phyloP scores from a whole-genome alignment of 176 grass and related monocot species.

The barley (Hordeum vulgare) region MorexV3_pseudomolecules_assembly NC_058521.1:546451900-546452399 shows the following conservation, averaged over 20 bases:
- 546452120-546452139: too few species aligned
- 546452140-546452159: too few species aligned
- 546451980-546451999: background rate
- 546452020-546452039: too few species aligned
- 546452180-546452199: slow-evolving; percentile 17
- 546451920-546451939: background rate
- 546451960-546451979: too few species aligned
- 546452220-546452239: background rate
- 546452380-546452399: slow-evolving; percentile 28
- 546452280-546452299: slow-evolving; percentile 5
- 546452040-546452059: too few species aligned
- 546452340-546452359: slow-evolving; percentile 14
- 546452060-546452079: too few species aligned
- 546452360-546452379: background rate
- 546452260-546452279: background rate
- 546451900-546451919: background rate
- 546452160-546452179: slow-evolving; percentile 12
- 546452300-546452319: slow-evolving; percentile 27
- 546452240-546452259: too few species aligned
- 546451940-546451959: background rate
- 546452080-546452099: background rate
- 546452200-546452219: too few species aligned
- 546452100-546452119: background rate
- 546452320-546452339: slow-evolving; percentile 23
- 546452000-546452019: too few species aligned